These are phyloP conservation scores for Poteriospumella lacustris DNA, from an alignment of 108 stramenopile species.

Conservation along the genomic window DNA sequence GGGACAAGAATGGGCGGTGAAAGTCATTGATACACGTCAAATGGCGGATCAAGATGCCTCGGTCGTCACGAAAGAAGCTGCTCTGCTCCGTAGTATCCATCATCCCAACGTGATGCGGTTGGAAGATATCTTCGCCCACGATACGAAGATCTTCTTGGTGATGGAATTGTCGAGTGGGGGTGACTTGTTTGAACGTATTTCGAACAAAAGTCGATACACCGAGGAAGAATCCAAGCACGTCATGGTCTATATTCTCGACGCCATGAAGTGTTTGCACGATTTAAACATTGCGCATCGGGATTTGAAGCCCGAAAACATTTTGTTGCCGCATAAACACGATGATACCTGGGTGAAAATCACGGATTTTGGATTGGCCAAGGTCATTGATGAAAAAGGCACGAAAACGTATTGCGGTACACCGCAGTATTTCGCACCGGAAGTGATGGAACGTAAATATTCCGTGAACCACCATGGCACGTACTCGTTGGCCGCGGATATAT, in stretches of 20 bases:
- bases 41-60: constrained; percentile 41
- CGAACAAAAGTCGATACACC: constrained; percentile 68
- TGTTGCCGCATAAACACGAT: constrained; percentile 57
- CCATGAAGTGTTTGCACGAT: constrained; percentile 73
- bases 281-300: constrained; percentile 68
- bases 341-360: constrained; percentile 62
- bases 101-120: constrained; percentile 86
- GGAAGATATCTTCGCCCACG: constrained; percentile 73
- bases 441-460: constrained; percentile 45
- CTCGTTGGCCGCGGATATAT: constrained; percentile 37
- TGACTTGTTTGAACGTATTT: constrained; percentile 61
- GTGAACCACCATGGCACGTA: constrained; percentile 4
- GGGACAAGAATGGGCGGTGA: constrained; percentile 76
- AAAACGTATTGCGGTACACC: constrained; percentile 70
- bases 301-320: constrained; percentile 81
- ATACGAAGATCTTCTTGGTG: constrained; percentile 74
- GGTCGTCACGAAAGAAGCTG: constrained; percentile 70
- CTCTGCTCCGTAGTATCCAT: constrained; percentile 66
- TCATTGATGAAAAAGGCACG: constrained; percentile 33
- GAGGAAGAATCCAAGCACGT: constrained; percentile 67
- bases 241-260: constrained; percentile 63
- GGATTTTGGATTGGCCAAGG: constrained; percentile 83
- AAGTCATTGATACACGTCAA: constrained; percentile 68
- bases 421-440: constrained; percentile 84
- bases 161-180: constrained; percentile 76